These are phyloP conservation scores for Cladosporium sp. DNA, from an alignment of 2,329 filamentous ascomycete species.

Conservation along the genomic window DNA sequence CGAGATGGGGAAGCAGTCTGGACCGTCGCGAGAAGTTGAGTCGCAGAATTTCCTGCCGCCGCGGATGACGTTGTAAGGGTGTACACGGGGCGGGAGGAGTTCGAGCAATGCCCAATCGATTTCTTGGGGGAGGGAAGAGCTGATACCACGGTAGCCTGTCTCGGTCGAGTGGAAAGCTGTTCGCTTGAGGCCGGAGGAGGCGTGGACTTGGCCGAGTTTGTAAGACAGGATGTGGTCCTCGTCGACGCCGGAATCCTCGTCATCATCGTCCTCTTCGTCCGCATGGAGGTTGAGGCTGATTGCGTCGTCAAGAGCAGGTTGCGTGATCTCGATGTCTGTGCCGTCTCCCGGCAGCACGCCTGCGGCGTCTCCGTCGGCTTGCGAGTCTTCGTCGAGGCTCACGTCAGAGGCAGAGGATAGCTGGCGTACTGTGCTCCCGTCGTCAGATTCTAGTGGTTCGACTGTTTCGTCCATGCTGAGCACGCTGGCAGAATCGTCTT, in stretches of 20 bases:
- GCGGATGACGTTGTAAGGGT: conserved; percentile 68
- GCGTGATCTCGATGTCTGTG: conserved; percentile 76
- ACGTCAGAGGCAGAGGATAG: conserved; percentile 14
- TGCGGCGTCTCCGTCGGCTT: conserved; percentile 61
- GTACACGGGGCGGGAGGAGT: conserved; percentile 66
- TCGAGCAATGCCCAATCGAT: conserved; percentile 94
- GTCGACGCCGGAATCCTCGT: conserved; percentile 69
- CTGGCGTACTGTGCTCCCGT: conserved; percentile 35
- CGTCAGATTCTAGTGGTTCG: conserved; percentile 56
- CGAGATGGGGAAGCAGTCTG: conserved; percentile 39
- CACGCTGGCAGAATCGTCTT: conserved; percentile 28
- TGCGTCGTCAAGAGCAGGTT: conserved; percentile 72
- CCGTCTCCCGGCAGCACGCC: conserved; percentile 72
- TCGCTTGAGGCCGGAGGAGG: conserved; percentile 82
- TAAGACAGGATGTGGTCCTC: conserved; percentile 78
- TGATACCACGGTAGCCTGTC: conserved; percentile 47
- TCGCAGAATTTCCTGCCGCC: conserved; percentile 40
- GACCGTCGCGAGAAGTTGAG: conserved; percentile 26
- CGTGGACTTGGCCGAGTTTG: conserved; percentile 77
- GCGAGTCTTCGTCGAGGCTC: conserved; percentile 48
- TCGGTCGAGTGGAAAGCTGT: conserved; percentile 23
- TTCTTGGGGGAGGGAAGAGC: conserved; percentile 68
- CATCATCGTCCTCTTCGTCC: conserved; percentile 72
- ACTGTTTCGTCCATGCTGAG: conserved; percentile 48
- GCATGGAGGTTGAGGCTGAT: conserved; percentile 74